Base-by-base conservation (phyloP, 1,284 basidiomycete genomes). In the Butyriboletus regius region DNA sequence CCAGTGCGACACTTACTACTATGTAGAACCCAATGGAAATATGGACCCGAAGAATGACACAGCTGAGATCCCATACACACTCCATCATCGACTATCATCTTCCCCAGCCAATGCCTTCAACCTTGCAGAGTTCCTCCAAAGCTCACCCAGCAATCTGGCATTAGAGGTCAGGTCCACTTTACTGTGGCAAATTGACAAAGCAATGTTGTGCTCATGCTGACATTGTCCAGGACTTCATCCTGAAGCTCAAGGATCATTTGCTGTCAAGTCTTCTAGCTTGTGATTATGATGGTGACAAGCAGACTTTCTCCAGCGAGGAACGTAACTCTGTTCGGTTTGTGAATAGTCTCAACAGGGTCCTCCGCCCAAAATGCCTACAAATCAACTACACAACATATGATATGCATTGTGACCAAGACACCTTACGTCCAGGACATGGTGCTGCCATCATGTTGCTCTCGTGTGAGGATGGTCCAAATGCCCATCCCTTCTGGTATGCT, bases 401-500 rank as follows among this genome's bases (percentile, higher is more conserved):
- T 18, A 47, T 59, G 10, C 35, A 20, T 0, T 18, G 33, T 4
- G 55, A 51, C 6, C 54, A 60, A 9, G 63, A 68, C 14, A 51
- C 53, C 0, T 15, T 68, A 14, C 54, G 49, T 10, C 53, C 58
- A 1, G 36, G 41, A 0, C 13, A n/a, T 3, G 35, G 50, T 1
- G 9, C 43, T 3, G 17, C 46, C 0, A 43, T 64, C 1, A 51
- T 66, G 43, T 13, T 54, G 2, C 41, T 46, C 1, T 56, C 49
- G 2, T 1, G 26, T 0, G 55, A 58, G 7, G 48, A 54, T 15
- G 29, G 33, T 0, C 14, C 31, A 1, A 20, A 49, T 8, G 6
- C 43, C 1, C 59, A 58, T 17, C 58, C 56, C 0, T 60, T 56
- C 20, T 60, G 56, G 56, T 61, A 60, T 51, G 57, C 52, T 0